Conservation (phyloP, 1,284 basidiomycete species). For the Tilletia indica region DNA sequence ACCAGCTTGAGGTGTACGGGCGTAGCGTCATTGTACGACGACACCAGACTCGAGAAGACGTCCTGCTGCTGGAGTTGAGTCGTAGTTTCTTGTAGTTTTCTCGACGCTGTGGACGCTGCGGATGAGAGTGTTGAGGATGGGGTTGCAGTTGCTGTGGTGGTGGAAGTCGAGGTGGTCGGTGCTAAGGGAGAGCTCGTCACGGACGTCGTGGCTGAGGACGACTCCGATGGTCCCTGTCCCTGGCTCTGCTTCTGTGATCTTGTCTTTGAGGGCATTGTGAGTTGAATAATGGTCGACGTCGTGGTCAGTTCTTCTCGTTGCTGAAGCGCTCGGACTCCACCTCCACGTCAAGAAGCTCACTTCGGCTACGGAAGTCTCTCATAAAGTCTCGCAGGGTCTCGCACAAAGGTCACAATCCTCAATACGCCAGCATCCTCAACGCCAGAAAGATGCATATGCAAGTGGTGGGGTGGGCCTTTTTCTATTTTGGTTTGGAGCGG, state of each 20-base stretch:
- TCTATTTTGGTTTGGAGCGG: neutral
- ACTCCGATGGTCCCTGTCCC: neutral
- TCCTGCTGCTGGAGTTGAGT: neutral
- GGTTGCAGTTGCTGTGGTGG: conserved; percentile 2
- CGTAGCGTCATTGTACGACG: conserved; percentile 75
- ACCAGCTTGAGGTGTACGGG: conserved; percentile 84
- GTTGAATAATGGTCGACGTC: no score
- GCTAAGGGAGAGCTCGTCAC: neutral
- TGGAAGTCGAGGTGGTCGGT: neutral
- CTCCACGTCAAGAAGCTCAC: no score
- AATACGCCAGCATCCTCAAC: neutral
- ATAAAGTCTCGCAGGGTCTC: no score
- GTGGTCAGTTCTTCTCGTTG: no score
- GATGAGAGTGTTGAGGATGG: neutral
- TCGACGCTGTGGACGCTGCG: neutral
- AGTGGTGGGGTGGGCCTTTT: neutral
- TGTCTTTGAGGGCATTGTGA: conserved; percentile 4
- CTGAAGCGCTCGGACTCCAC: no score
- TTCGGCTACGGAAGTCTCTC: no score
- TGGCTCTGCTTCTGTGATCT: conserved; percentile 5
- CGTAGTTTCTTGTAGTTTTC: neutral
- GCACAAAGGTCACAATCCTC: neutral
- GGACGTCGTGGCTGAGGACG: neutral
- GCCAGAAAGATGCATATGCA: neutral
- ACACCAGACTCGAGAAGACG: conserved; percentile 67